Evolutionary conservation across 31 red algal genomes (phyloP).

Genomic region (Pterothamnion heteromorphum): DNA sequence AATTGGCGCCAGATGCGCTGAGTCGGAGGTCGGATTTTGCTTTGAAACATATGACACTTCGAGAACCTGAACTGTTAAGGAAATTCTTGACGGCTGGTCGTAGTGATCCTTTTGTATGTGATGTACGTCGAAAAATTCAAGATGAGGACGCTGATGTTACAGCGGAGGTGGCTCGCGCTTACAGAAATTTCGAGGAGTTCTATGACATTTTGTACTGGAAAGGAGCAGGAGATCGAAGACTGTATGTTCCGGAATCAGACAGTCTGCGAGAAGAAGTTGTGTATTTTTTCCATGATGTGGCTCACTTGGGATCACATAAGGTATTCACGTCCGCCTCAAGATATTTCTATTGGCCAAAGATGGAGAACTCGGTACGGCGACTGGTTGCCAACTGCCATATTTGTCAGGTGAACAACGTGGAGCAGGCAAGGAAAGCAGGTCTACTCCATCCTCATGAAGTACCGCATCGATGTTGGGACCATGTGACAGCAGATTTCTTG

Average conservation of each 20-base stretch:
- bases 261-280: background rate
- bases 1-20: conserved; percentile 38
- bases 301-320: conserved; percentile 29
- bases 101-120: background rate
- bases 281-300: conserved; percentile 12
- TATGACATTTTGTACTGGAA: background rate
- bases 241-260: background rate
- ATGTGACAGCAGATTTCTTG: background rate
- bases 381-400: background rate
- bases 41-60: background rate
- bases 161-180: background rate
- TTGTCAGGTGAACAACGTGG: conserved; percentile 24
- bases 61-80: background rate
- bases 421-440: background rate
- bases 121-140: background rate
- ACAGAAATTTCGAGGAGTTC: background rate
- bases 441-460: conserved; percentile 29
- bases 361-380: background rate
- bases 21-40: background rate
- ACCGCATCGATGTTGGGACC: conserved; percentile 36
- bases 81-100: background rate
- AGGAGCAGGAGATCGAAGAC: background rate
- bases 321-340: background rate
- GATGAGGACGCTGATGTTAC: background rate
- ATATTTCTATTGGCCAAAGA: background rate